Conservation (phyloP, 306 rosid genomes). For the Sphenostylis stenocarpa region DNA sequence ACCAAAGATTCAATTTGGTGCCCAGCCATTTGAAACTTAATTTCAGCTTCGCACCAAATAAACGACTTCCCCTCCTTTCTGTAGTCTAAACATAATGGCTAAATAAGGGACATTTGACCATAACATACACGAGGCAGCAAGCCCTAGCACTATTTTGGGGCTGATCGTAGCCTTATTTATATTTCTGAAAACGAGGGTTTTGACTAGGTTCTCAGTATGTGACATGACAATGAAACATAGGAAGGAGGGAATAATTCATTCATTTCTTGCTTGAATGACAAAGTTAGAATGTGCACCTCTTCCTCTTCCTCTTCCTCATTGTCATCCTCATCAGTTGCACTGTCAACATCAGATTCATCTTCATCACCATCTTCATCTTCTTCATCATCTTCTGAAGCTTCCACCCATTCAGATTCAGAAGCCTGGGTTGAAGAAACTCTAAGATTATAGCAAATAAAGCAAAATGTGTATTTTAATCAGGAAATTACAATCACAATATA, state of each 20-base stretch:
- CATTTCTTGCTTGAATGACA: conserved; percentile 23
- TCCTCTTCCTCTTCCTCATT: conserved; percentile 61
- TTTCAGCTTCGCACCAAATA: conserved; percentile 7
- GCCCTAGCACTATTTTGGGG: conserved; percentile 10
- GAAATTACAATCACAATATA: conserved; percentile 26
- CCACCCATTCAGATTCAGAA: conserved; percentile 95
- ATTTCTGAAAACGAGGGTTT: not conserved
- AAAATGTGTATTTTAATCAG: not conserved
- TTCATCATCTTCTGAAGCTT: conserved; percentile 75
- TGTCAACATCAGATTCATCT: conserved; percentile 48
- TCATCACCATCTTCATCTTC: conserved; percentile 55
- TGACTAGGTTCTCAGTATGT: not conserved
- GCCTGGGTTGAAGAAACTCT: conserved; percentile 52
- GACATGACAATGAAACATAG: not conserved
- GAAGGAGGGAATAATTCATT: not conserved
- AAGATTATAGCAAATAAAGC: conserved; percentile 30
- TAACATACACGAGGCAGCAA: conserved; percentile 1
- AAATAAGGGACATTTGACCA: conserved; percentile 15
- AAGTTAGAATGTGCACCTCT: conserved; percentile 48
- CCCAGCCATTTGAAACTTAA: not conserved
- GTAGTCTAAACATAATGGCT: not conserved
- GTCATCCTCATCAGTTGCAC: conserved; percentile 50
- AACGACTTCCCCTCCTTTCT: not conserved
- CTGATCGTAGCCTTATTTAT: not conserved
- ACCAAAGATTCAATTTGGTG: too few relatives aligned